Percentiles rank a stretch among this genome's conserved stretches.
These are phyloP conservation scores for Fusarium agapanthi DNA, from an alignment of 2,329 filamentous ascomycete genomes.

Conservation along the genomic window DNA sequence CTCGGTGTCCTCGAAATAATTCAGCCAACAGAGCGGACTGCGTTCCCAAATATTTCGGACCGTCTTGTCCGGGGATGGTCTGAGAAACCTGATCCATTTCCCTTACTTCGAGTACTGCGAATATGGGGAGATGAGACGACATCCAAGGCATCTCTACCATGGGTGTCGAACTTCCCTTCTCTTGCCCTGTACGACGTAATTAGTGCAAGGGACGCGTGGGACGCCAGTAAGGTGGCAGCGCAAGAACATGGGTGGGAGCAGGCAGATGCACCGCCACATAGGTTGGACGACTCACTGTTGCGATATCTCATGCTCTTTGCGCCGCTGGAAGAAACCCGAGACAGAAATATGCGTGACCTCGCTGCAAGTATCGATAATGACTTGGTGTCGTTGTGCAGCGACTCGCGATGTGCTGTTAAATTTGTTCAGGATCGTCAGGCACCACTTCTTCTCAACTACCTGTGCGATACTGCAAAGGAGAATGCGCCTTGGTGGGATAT, in stretches of 20 bases:
- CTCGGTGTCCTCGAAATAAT: slow-evolving; percentile 59
- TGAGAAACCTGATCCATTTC: slow-evolving; percentile 53
- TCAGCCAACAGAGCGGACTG: slow-evolving; percentile 45
- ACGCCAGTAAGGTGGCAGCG: slow-evolving; percentile 34
- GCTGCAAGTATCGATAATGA: slow-evolving; percentile 48
- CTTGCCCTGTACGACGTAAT: slow-evolving; percentile 57
- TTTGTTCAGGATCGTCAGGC: slow-evolving; percentile 45
- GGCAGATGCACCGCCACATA: slow-evolving; percentile 31
- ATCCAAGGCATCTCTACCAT: slow-evolving; percentile 52
- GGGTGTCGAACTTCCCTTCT: slow-evolving; percentile 54
- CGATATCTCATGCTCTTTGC: slow-evolving; percentile 49
- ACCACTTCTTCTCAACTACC: slow-evolving; percentile 47
- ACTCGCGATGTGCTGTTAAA: slow-evolving; percentile 46
- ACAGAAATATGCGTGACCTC: slow-evolving; percentile 38
- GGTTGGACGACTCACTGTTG: slow-evolving; percentile 46
- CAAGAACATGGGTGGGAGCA: slow-evolving; percentile 48
- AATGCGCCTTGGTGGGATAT: slow-evolving; percentile 44
- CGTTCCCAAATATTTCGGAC: slow-evolving; percentile 54
- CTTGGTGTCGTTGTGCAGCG: slow-evolving; percentile 46
- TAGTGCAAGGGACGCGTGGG: slow-evolving; percentile 50
- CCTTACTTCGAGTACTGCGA: slow-evolving; percentile 56
- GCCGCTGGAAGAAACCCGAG: slow-evolving; percentile 39
- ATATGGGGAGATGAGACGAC: slow-evolving; percentile 54
- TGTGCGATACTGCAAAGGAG: slow-evolving; percentile 46
- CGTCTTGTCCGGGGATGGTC: slow-evolving; percentile 58